Percentiles rank a stretch among this genome's conserved stretches.
Conservation (phyloP, 2,329 filamentous ascomycete species). For the Aureobasidium sp. region DNA sequence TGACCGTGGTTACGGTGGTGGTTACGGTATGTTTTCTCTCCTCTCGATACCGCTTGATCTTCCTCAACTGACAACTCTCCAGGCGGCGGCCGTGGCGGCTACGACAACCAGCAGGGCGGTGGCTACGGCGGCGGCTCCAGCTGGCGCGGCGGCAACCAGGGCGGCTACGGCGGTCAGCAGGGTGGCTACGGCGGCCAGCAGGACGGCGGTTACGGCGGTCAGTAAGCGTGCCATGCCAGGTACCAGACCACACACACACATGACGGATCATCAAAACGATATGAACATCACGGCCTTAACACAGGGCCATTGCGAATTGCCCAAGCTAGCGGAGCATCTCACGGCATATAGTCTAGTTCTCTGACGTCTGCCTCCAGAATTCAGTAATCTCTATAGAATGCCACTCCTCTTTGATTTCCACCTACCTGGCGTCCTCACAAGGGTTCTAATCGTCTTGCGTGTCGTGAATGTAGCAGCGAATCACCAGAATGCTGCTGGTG, state of each 20-base stretch:
- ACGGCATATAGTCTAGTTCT: conserved; percentile 8
- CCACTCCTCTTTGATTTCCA: conserved; percentile 12
- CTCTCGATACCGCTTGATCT: neutral
- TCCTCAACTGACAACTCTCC: neutral
- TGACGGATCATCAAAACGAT: conserved; percentile 12
- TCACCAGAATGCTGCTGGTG: neutral
- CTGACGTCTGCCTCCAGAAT: conserved; percentile 8
- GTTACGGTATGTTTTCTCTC: conserved; percentile 15
- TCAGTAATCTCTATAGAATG: conserved; percentile 14
- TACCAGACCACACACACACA: neutral
- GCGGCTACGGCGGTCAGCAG: conserved; percentile 22
- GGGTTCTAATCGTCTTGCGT: neutral
- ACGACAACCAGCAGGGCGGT: conserved; percentile 13
- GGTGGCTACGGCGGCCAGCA: conserved; percentile 7
- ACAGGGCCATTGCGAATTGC: conserved; percentile 7
- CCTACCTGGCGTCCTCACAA: neutral
- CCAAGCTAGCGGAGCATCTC: conserved; percentile 12
- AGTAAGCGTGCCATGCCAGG: conserved; percentile 6
- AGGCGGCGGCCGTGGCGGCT: conserved; percentile 24
- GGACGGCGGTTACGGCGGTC: conserved; percentile 8
- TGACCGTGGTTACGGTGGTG: conserved; percentile 24
- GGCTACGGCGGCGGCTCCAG: conserved; percentile 19
- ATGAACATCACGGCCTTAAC: conserved; percentile 4
- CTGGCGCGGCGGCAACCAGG: conserved; percentile 22
- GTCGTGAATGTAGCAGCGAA: neutral